phyloP scores from a whole-genome alignment of 352 stramenopile species.

The Phytophthora hibernalis region DNA sequence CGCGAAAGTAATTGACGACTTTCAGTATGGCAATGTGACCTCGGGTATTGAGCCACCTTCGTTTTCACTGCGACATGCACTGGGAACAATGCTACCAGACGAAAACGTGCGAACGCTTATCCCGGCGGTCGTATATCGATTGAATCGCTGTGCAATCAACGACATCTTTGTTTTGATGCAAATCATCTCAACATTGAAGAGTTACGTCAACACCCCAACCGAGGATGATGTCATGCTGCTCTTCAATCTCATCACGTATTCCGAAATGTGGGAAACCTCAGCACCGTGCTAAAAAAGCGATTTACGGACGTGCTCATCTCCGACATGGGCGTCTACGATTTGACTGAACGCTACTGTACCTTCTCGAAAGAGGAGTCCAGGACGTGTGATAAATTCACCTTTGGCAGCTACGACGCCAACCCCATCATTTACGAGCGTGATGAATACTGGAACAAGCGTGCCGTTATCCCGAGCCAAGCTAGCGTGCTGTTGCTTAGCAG shows the following conservation, averaged over 20 bases:
- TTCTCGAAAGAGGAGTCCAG: too few relatives aligned
- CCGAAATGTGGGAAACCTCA: slow-evolving; percentile 51
- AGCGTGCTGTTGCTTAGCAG: too few relatives aligned
- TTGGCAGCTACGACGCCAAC: too few relatives aligned
- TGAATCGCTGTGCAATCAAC: background rate
- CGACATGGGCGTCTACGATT: slow-evolving; percentile 9
- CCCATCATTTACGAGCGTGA: too few relatives aligned
- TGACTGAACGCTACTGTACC: slow-evolving; percentile 47
- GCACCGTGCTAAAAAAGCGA: slow-evolving; percentile 15
- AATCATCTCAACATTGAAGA: background rate
- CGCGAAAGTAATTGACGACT: slow-evolving; percentile 1
- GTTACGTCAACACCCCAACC: background rate
- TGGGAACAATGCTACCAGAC: background rate
- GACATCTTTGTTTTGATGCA: background rate
- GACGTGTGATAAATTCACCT: too few relatives aligned
- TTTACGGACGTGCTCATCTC: slow-evolving; percentile 27
- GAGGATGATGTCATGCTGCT: slow-evolving; percentile 32
- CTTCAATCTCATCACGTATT: slow-evolving; percentile 46
- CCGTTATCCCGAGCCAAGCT: too few relatives aligned
- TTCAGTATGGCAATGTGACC: too few relatives aligned
- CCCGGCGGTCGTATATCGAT: background rate
- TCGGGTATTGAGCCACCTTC: background rate
- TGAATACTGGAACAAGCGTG: too few relatives aligned
- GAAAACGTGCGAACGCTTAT: background rate
- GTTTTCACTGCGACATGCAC: background rate